Conservation (phyloP, 306 rosid species). For the Heteromeles arbutifolia region DNA sequence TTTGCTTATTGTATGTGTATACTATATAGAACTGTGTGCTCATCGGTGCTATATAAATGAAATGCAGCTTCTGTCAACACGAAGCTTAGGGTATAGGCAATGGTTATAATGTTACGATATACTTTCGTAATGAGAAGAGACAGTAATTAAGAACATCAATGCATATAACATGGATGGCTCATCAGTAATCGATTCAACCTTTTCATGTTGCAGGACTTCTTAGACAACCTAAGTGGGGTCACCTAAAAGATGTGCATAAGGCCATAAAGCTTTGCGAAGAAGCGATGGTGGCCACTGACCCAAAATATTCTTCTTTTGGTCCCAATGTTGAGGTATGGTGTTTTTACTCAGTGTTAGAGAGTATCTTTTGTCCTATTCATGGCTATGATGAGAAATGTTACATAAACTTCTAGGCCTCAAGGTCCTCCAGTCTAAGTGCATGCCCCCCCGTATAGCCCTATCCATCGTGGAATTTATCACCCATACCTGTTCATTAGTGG, state of each 20-base stretch:
- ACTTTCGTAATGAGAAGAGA: neutral
- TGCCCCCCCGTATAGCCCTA: neutral
- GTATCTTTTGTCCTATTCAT: neutral
- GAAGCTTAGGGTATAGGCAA: neutral
- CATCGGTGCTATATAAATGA: neutral
- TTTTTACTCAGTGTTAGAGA: neutral
- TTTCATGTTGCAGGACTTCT: constrained; percentile 52
- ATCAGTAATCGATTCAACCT: neutral
- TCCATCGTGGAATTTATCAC: neutral
- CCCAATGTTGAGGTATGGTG: constrained; percentile 61
- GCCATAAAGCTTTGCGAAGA: constrained; percentile 82
- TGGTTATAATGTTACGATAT: neutral
- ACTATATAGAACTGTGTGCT: neutral
- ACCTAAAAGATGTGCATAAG: constrained; percentile 79
- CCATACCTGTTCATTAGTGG: neutral
- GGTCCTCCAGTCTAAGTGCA: constrained; percentile 11
- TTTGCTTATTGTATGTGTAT: neutral
- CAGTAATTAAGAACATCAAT: neutral
- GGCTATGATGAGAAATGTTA: neutral
- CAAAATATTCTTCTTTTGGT: constrained; percentile 59
- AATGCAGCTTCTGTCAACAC: neutral
- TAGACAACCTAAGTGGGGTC: constrained; percentile 98
- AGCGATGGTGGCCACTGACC: constrained; percentile 75
- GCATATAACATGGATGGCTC: neutral
- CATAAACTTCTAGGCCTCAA: neutral